These are phyloP conservation scores for Flaveria linearis DNA, from an alignment of 129 eudicot species.

Conservation along the genomic window DNA sequence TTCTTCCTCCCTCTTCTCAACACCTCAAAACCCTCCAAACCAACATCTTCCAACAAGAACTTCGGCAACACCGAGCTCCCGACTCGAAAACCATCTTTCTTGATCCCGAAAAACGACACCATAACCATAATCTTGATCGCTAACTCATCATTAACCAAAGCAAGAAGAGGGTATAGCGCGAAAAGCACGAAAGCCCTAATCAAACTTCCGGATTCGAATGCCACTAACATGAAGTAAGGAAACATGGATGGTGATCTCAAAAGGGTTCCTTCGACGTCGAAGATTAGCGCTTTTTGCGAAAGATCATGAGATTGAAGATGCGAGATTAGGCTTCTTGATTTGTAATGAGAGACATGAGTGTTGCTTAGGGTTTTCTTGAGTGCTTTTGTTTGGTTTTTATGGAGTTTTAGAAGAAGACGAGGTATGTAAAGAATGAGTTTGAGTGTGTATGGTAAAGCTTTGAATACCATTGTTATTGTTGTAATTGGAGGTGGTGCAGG, in stretches of 20 bases:
- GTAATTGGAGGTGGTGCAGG: background rate
- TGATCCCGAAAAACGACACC: conserved; percentile 63
- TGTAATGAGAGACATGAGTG: conserved; percentile 15
- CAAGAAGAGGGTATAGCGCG: conserved; percentile 41
- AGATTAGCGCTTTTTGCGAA: conserved; percentile 22
- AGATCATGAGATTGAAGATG: conserved; percentile 14
- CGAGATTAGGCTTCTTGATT: conserved; percentile 21
- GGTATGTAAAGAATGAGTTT: conserved; percentile 31
- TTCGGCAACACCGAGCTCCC: conserved; percentile 67
- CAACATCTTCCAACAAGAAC: conserved; percentile 67
- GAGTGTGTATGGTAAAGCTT: conserved; percentile 38
- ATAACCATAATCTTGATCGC: conserved; percentile 49
- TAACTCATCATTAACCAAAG: conserved; percentile 25
- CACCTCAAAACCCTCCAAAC: conserved; percentile 54
- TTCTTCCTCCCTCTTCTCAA: conserved; percentile 47
- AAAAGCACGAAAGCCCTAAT: conserved; percentile 50
- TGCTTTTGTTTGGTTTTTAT: conserved; percentile 33
- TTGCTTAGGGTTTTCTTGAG: conserved; percentile 47
- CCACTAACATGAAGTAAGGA: conserved; percentile 67
- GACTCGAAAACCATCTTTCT: conserved; percentile 42
- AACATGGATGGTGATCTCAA: conserved; percentile 47
- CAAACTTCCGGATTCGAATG: conserved; percentile 64
- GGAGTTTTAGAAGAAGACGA: conserved; percentile 36
- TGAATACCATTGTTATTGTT: conserved; percentile 34
- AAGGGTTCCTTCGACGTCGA: conserved; percentile 47